These are phyloP conservation scores for Alternaria panax DNA, from an alignment of 2,329 filamentous ascomycete genomes.

Conservation along the genomic window DNA sequence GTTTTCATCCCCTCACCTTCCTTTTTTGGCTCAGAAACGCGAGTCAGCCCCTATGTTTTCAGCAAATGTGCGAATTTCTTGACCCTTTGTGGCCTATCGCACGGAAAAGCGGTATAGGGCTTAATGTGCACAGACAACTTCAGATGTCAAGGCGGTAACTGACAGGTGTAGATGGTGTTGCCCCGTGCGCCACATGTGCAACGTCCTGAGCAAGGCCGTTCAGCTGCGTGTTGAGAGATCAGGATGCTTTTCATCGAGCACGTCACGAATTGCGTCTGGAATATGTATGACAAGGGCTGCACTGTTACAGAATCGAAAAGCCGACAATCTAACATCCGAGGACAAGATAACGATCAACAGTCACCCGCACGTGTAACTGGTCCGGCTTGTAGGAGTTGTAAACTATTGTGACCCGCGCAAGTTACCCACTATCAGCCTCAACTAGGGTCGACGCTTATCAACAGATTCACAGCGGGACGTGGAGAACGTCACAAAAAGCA, in stretches of 20 bases:
- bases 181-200: constrained; percentile 6
- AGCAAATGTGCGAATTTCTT: not conserved
- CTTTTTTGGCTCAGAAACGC: not conserved
- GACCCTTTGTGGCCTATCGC: constrained; percentile 1
- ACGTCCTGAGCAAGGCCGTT: not conserved
- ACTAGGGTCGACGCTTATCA: constrained; percentile 5
- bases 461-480: not conserved
- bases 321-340: not conserved
- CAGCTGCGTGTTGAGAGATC: constrained; percentile 3
- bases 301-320: not conserved
- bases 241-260: constrained; percentile 5
- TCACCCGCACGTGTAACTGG: not conserved
- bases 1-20: not conserved
- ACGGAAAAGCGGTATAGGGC: not conserved
- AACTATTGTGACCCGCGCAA: not conserved
- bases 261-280: constrained; percentile 5
- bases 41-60: constrained; percentile 5
- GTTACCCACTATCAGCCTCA: not conserved
- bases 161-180: not conserved
- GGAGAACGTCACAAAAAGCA: constrained; percentile 8
- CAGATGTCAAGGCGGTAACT: not conserved
- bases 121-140: not conserved
- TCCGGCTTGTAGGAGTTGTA: not conserved
- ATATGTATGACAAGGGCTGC: constrained; percentile 1
- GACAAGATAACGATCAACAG: constrained; percentile 9